A percentile compares a stretch with the other conserved stretches of the same genome.
These are phyloP conservation scores for Fusarium luffae DNA, from an alignment of 2,329 filamentous ascomycete species.

Conservation along the genomic window DNA sequence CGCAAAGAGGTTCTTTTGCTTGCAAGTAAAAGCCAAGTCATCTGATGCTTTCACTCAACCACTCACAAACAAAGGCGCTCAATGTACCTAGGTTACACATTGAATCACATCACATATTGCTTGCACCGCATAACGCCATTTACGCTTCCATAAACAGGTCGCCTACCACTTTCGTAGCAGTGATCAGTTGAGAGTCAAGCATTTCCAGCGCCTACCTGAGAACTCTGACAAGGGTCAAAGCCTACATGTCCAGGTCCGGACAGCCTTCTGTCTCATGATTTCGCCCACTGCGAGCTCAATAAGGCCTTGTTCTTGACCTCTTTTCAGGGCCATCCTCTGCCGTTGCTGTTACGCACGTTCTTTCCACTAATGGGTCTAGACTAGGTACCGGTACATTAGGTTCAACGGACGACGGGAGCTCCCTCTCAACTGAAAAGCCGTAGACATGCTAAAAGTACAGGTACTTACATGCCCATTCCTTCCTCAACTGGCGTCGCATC, in stretches of 20 bases:
- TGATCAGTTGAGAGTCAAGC: conserved; percentile 27
- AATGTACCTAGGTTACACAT: background rate
- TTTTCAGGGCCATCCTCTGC: conserved; percentile 29
- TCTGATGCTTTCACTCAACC: conserved; percentile 1
- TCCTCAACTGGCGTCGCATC: conserved; percentile 39
- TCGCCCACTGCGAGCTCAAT: conserved; percentile 6
- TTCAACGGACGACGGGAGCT: conserved; percentile 16
- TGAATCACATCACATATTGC: conserved; percentile 8
- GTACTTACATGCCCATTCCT: conserved; percentile 30
- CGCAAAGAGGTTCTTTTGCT: background rate
- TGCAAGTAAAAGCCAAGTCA: background rate
- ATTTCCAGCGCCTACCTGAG: background rate
- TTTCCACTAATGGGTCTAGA: background rate
- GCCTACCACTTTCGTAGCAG: conserved; percentile 22
- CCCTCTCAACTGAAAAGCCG: conserved; percentile 10
- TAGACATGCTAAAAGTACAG: conserved; percentile 19
- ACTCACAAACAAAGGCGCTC: background rate
- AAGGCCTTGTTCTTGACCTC: conserved; percentile 5
- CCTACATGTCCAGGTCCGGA: conserved; percentile 16
- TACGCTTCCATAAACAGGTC: conserved; percentile 1
- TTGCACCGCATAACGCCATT: background rate
- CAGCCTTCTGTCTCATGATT: conserved; percentile 38
- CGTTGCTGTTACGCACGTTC: background rate
- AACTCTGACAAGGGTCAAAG: conserved; percentile 23
- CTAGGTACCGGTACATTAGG: background rate